These are phyloP conservation scores for Xanthoconium separans DNA, from an alignment of 1,284 basidiomycete genomes.

Conservation along the genomic window DNA sequence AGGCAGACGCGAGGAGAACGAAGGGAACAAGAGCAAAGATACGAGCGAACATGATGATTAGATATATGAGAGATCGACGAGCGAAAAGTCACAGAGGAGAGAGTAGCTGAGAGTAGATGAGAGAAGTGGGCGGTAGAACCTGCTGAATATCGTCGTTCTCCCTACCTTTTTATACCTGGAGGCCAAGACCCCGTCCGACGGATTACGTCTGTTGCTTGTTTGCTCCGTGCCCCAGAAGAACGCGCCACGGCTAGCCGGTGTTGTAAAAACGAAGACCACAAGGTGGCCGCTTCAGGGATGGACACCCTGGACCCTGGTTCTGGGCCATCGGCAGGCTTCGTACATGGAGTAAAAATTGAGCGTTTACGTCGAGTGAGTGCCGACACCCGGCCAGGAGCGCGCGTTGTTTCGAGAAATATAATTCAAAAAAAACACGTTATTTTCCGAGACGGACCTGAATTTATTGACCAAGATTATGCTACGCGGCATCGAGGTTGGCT, in stretches of 20 bases:
- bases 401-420: neutral
- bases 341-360: neutral
- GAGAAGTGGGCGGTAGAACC: neutral
- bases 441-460: neutral
- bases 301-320: neutral
- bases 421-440: neutral
- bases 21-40: conserved; percentile 25
- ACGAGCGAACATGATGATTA: conserved; percentile 17
- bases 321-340: neutral
- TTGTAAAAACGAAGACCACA: conserved; percentile 1
- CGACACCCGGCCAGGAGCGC: neutral
- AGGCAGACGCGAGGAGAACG: conserved; percentile 11
- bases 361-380: neutral
- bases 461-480: neutral
- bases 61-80: neutral
- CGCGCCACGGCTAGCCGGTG: conserved; percentile 2
- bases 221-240: neutral
- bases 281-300: neutral
- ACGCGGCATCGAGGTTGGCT: no score
- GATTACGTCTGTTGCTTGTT: conserved; percentile 6
- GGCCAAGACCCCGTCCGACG: neutral
- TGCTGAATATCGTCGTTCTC: neutral
- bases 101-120: neutral
- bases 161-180: conserved; percentile 19
- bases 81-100: neutral